Base-by-base conservation (phyloP, 768 basidiomycete species). In the Suillus plorans region DNA sequence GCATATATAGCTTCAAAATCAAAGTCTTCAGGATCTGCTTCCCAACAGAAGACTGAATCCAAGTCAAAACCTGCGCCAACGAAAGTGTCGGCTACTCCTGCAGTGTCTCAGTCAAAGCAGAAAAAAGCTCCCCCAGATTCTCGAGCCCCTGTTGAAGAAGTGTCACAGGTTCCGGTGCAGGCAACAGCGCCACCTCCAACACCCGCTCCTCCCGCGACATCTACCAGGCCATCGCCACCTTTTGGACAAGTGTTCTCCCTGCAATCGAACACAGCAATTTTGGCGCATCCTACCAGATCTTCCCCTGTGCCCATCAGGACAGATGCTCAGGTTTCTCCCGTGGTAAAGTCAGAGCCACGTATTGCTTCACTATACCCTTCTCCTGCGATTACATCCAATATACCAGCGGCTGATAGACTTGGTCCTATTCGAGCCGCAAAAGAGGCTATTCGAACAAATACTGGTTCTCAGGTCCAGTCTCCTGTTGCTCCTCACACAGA, bases 341-440 rank as follows among this genome's bases (percentile, higher is more conserved):
- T 10, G 7, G 59, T 69, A 10, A 73, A 71, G 50, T 53, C 25
- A 13, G 76, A 71, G 53, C 69, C 74, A 42, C 66, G 63, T 6
- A 22, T 14, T 18, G 45, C 69, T 20, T 49, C 64, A 13, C 2
- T 65, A 12, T 44, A 53, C 12, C 42, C 63, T 49, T 34, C 65
- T 41, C 28, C 61, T 8, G 62, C 68, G 44, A 68, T 63, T 28
- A 67, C 68, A 16, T 61, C 41, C 37, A 5, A 37, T 10, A 22
- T 31, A 14, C 68, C 67, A 3, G 63, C 58, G 4, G 13, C 53
- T 36, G 75, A 76, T 44, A 77, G 73, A 64, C 67, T 77, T 7
- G 75, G 76, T 5, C 75, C 75, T 25, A 76, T 76, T 65, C 75
- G 75, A 34, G 76, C 76, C 34, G 75, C 69, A 7, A 76, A 77